Base-by-base conservation (phyloP, 2,329 filamentous ascomycete genomes). In the Beauveria australis region DNA sequence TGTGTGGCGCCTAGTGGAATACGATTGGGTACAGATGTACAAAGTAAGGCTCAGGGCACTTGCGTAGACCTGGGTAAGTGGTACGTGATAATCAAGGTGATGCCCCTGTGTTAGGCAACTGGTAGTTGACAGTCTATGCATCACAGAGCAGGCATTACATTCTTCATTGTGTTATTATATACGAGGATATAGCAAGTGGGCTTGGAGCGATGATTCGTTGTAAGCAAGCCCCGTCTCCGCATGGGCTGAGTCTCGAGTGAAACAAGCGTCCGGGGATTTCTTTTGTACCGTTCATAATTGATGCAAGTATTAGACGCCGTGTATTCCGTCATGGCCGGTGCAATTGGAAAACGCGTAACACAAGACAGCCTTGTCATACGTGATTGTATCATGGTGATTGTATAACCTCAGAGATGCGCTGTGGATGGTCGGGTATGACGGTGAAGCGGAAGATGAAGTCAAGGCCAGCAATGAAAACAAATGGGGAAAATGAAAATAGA, bases 191-290 rank as follows among this genome's bases (percentile, higher is more conserved):
- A 59, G 19, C 56, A 12, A 16, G 24, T 1, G 19, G 9, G 47
- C 33, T 41, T 44, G 47, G 33, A 19, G 16, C 22, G 5, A 37
- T 37, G 18, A 59, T 33, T 59, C 18, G 47, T 46, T 48, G 56
- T 44, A 33, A 33, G 47, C 47, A 52, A 41, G 56, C 56, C 56
- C 47, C 56, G 30, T 59, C 56, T 52, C 56, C 56, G 56, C 56
- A 52, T 24, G 47, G 26, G 56, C 56, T 59, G 56, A 59, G 56
- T 59, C 56, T 59, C 56, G 56, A 51, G 47, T 59, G 56, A 59
- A 59, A 59, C 56, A 59, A 37, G 47, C 56, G 33, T 52, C 49
- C 56, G 56, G 56, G 52, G 56, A 59, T 44, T 59, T 59, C 7
- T 33, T 33, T 59, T 48, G 22, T 41, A 5, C 16, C 5, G n/a